These are phyloP conservation scores for Paxillus involutus DNA, from an alignment of 768 basidiomycete species.

Conservation along the genomic window DNA sequence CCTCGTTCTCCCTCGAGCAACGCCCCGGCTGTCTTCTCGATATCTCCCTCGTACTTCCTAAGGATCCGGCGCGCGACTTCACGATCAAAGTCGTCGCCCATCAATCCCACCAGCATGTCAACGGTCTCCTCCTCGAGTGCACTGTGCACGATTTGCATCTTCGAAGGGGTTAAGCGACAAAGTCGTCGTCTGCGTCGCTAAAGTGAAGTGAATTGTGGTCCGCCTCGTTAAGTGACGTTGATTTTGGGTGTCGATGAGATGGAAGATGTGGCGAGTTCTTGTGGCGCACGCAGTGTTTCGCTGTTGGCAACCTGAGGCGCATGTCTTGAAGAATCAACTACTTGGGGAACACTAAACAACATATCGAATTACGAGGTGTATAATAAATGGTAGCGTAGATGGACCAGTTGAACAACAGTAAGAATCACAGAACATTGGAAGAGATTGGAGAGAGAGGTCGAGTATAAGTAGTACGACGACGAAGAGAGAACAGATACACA, in stretches of 20 bases:
- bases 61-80: slow-evolving; percentile 56
- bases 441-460: no score
- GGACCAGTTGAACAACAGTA: neutral
- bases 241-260: slow-evolving; percentile 1
- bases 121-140: slow-evolving; percentile 31
- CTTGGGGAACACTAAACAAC: no score
- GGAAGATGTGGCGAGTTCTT: neutral
- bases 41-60: slow-evolving; percentile 58
- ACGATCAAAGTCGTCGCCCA: slow-evolving; percentile 40
- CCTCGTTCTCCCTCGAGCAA: slow-evolving; percentile 53
- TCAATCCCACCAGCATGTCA: slow-evolving; percentile 34
- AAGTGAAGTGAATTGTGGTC: slow-evolving; percentile 12
- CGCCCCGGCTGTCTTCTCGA: slow-evolving; percentile 55
- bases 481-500: no score
- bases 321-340: no score
- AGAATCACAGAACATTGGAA: neutral
- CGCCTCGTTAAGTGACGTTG: slow-evolving; percentile 1
- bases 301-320: neutral
- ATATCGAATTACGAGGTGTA: neutral
- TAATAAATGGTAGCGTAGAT: neutral
- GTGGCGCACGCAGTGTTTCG: neutral
- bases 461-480: no score
- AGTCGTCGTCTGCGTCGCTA: slow-evolving; percentile 12
- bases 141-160: slow-evolving; percentile 22
- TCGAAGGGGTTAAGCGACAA: neutral